Evolutionary conservation across 169 alveolate species (phyloP).

Genomic region (Cryptosporidium parvum): DNA sequence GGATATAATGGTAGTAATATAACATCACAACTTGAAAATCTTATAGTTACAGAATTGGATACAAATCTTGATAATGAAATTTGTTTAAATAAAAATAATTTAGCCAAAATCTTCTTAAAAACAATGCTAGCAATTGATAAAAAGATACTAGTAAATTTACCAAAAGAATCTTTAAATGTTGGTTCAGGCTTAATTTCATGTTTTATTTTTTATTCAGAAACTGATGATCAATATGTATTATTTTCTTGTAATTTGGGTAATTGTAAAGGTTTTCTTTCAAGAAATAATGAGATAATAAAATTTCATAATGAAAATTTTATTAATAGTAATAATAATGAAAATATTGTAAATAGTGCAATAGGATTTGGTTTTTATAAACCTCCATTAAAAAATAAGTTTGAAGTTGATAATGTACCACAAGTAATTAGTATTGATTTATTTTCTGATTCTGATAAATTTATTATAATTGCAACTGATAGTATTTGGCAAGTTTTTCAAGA

Average conservation of each 20-base stretch:
- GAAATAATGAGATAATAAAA: conserved; percentile 31
- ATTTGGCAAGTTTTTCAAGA: conserved; percentile 65
- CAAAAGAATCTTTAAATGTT: conserved; percentile 11
- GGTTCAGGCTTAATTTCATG: conserved; percentile 49
- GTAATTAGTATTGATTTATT: conserved; percentile 59
- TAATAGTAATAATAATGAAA: neutral
- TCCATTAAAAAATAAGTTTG: conserved; percentile 27
- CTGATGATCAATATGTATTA: conserved; percentile 12
- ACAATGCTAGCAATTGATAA: conserved; percentile 23
- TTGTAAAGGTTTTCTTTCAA: conserved; percentile 44
- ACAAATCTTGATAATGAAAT: neutral
- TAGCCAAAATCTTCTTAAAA: conserved; percentile 41
- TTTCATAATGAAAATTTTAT: neutral
- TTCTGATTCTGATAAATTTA: conserved; percentile 6
- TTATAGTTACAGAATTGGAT: conserved; percentile 30
- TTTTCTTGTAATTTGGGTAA: conserved; percentile 58
- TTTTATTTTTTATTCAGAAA: conserved; percentile 29
- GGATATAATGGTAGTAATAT: conserved; percentile 11
- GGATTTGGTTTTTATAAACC: conserved; percentile 70
- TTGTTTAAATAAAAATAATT: neutral
- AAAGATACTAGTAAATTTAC: conserved; percentile 9
- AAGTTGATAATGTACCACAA: conserved; percentile 45
- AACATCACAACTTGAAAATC: conserved; percentile 12
- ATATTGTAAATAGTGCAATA: conserved; percentile 5
- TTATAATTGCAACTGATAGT: conserved; percentile 55